Conservation (phyloP, 495 filamentous ascomycete species). For the Amniculicola lignicola region DNA sequence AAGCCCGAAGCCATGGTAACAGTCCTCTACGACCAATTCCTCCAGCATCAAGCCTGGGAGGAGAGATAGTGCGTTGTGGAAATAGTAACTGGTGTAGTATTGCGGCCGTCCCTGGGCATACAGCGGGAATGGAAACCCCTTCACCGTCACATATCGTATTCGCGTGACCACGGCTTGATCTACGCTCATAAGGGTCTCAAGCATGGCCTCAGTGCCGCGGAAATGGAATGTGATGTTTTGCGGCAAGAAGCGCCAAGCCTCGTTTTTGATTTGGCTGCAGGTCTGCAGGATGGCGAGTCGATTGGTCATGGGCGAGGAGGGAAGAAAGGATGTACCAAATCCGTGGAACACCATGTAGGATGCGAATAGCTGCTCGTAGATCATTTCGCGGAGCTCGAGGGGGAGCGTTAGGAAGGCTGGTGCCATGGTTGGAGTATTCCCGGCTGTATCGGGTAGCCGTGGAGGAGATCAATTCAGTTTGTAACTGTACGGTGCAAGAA, state of each 20-base stretch:
- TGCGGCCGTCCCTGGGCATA: slow-evolving; percentile 3
- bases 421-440: background rate
- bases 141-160: slow-evolving; percentile 23
- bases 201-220: slow-evolving; percentile 25
- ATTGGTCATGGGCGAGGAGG: background rate
- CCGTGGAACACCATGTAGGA: slow-evolving; percentile 17
- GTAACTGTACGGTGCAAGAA: too few relatives aligned
- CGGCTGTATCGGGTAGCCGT: too few relatives aligned
- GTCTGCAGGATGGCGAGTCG: slow-evolving; percentile 25
- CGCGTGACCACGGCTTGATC: slow-evolving; percentile 22
- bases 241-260: slow-evolving; percentile 22
- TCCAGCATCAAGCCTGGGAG: slow-evolving; percentile 24
- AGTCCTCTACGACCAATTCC: slow-evolving; percentile 24
- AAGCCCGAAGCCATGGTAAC: slow-evolving; percentile 24
- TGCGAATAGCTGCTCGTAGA: slow-evolving; percentile 26
- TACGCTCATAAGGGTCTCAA: slow-evolving; percentile 18
- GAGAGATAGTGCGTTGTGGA: slow-evolving; percentile 24
- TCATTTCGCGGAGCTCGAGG: slow-evolving; percentile 23
- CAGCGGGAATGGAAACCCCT: slow-evolving; percentile 27
- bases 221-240: slow-evolving; percentile 20
- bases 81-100: slow-evolving; percentile 23
- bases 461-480: too few relatives aligned
- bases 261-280: slow-evolving; percentile 14
- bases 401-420: slow-evolving; percentile 24
- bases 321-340: background rate